phyloP scores from a whole-genome alignment of 2,329 filamentous ascomycete species.

The Cladosporium sp. region DNA sequence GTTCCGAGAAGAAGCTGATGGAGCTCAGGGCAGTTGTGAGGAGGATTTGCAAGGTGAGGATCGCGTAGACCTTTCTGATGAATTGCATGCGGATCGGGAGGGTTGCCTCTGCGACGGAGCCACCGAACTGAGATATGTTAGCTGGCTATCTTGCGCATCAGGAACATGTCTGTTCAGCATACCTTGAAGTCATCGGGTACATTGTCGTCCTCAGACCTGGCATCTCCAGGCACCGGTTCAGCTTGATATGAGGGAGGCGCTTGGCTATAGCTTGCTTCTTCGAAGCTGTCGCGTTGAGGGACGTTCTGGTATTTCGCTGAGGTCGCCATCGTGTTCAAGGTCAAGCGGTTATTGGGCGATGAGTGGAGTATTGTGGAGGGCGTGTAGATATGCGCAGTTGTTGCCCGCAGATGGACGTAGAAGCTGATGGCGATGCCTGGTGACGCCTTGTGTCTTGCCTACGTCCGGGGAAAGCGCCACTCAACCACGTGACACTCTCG shows the following conservation, averaged over 20 bases:
- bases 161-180: background rate
- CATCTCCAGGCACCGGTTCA: slow-evolving; percentile 57
- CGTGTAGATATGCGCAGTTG: background rate
- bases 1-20: slow-evolving; percentile 75
- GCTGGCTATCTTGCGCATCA: background rate
- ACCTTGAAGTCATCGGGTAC: slow-evolving; percentile 97
- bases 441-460: slow-evolving; percentile 1
- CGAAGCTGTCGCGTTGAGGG: slow-evolving; percentile 81
- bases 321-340: slow-evolving; percentile 57
- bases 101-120: slow-evolving; percentile 86
- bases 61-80: slow-evolving; percentile 82
- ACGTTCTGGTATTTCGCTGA: slow-evolving; percentile 79
- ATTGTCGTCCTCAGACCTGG: slow-evolving; percentile 81
- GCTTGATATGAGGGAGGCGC: slow-evolving; percentile 79
- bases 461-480: background rate
- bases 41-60: slow-evolving; percentile 90
- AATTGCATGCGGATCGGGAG: slow-evolving; percentile 86
- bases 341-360: background rate
- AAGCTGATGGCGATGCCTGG: slow-evolving; percentile 1
- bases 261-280: slow-evolving; percentile 65
- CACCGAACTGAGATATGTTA: slow-evolving; percentile 66
- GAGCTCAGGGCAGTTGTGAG: slow-evolving; percentile 76
- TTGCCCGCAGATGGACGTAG: background rate
- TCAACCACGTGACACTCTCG: too few species aligned
- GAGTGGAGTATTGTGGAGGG: background rate